Evolutionary conservation across 805 yeast genomes (phyloP).

Genomic region (Wickerhamiella cacticola): DNA sequence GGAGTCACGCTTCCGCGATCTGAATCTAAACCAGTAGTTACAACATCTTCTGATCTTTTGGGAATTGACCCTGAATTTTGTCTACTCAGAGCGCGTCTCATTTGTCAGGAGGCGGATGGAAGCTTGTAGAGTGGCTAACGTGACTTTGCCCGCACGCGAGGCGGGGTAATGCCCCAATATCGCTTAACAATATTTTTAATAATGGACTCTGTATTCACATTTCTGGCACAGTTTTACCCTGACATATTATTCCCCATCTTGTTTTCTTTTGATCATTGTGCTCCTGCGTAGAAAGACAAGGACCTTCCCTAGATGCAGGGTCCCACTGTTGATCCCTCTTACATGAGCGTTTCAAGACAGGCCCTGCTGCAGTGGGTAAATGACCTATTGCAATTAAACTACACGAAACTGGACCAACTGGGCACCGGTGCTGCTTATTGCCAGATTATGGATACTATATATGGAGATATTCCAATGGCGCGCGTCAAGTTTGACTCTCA

Average conservation of each 20-base stretch:
- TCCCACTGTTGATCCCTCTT: constrained; percentile 3
- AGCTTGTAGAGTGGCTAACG: too few species aligned
- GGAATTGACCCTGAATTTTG: constrained; percentile 8
- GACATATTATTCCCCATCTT: too few species aligned
- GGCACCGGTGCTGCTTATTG: constrained; percentile 95
- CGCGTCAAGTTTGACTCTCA: constrained; percentile 62
- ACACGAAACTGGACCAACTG: constrained; percentile 77
- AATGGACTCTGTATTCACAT: too few species aligned
- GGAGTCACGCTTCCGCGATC: constrained; percentile 4
- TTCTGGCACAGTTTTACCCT: too few species aligned
- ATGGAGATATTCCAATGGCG: constrained; percentile 67
- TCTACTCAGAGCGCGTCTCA: constrained; percentile 11
- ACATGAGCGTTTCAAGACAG: constrained; percentile 42
- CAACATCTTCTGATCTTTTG: background rate
- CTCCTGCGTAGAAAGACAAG: background rate
- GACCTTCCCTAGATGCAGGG: background rate
- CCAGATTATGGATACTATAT: constrained; percentile 78
- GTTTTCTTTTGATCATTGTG: background rate
- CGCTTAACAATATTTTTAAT: too few species aligned
- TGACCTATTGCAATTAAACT: constrained; percentile 47
- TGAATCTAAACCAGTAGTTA: background rate
- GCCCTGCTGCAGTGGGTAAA: constrained; percentile 83
- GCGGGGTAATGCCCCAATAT: background rate
- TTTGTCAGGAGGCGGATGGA: constrained; percentile 3
- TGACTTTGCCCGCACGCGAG: too few species aligned